Evolutionary conservation across 805 yeast species (phyloP).

Genomic region (Candida ipomoeae): DNA sequence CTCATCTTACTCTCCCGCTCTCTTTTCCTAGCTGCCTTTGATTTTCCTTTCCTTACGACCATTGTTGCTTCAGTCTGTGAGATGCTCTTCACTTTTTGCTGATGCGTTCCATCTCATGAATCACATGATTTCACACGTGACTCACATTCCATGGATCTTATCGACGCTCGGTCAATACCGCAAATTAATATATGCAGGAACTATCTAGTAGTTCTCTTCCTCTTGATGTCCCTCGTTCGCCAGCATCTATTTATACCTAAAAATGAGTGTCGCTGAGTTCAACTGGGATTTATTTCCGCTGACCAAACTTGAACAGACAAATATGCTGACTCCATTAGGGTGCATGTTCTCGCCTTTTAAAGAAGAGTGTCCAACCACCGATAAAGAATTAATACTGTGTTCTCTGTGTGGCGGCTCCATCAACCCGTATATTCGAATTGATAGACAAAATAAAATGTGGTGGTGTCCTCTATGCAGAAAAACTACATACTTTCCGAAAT

Average conservation of each 20-base stretch:
- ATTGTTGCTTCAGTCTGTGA: conserved; percentile 25
- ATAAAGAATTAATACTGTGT: conserved; percentile 22
- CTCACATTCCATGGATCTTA: neutral
- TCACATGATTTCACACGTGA: conserved; percentile 1
- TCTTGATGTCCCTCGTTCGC: neutral
- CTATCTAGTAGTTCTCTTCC: neutral
- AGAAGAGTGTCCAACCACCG: conserved; percentile 2
- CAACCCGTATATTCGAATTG: conserved; percentile 29
- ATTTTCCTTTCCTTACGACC: conserved; percentile 50
- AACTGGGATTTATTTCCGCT: conserved; percentile 60
- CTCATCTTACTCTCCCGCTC: conserved; percentile 51
- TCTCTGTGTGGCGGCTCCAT: conserved; percentile 24
- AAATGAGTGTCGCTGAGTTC: conserved; percentile 46
- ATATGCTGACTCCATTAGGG: conserved; percentile 33
- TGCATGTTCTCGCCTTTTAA: conserved; percentile 32
- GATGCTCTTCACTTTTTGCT: conserved; percentile 8
- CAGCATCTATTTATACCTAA: neutral
- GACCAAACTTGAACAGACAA: conserved; percentile 33
- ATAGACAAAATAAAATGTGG: conserved; percentile 31
- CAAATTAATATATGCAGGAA: neutral
- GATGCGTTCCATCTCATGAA: neutral
- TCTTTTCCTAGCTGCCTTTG: conserved; percentile 56
- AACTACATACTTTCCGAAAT: conserved; percentile 20
- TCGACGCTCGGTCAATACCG: conserved; percentile 2
- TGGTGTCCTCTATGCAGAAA: conserved; percentile 37